phyloP scores from a whole-genome alignment of 1,284 basidiomycete species.

The Earliella scabrosa region DNA sequence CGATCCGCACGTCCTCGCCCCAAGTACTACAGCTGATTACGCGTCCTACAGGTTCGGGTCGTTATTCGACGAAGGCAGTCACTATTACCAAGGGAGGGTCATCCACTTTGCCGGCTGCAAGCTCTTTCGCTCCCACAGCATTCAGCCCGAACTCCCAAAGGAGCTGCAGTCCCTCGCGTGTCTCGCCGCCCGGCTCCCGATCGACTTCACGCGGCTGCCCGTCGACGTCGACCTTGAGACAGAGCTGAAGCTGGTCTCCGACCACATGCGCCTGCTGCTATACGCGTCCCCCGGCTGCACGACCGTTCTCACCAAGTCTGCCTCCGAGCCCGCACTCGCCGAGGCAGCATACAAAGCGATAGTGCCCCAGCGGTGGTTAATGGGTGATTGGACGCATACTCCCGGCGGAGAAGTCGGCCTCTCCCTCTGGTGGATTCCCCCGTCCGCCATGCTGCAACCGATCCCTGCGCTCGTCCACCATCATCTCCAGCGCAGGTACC shows the following conservation, averaged over 20 bases:
- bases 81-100: constrained; percentile 12
- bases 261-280: constrained; percentile 36
- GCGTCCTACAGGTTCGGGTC: constrained; percentile 7
- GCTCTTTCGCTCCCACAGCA: neutral
- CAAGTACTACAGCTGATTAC: neutral
- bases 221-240: too few species aligned
- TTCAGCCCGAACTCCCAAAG: neutral
- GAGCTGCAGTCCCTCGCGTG: constrained; percentile 29
- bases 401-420: too few species aligned
- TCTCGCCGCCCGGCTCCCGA: constrained; percentile 31
- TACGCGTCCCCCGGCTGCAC: constrained; percentile 23
- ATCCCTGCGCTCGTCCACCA: neutral
- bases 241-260: constrained; percentile 33
- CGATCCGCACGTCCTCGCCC: neutral
- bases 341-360: constrained; percentile 24
- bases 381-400: too few species aligned
- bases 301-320: constrained; percentile 27
- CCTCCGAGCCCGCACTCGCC: constrained; percentile 33
- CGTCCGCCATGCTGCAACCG: neutral
- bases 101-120: neutral
- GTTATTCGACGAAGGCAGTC: constrained; percentile 5
- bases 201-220: constrained; percentile 30
- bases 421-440: neutral
- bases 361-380: neutral
- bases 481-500: neutral